These are phyloP conservation scores for Fusarium tjaetaba DNA, from an alignment of 2,329 filamentous ascomycete species.

Conservation along the genomic window DNA sequence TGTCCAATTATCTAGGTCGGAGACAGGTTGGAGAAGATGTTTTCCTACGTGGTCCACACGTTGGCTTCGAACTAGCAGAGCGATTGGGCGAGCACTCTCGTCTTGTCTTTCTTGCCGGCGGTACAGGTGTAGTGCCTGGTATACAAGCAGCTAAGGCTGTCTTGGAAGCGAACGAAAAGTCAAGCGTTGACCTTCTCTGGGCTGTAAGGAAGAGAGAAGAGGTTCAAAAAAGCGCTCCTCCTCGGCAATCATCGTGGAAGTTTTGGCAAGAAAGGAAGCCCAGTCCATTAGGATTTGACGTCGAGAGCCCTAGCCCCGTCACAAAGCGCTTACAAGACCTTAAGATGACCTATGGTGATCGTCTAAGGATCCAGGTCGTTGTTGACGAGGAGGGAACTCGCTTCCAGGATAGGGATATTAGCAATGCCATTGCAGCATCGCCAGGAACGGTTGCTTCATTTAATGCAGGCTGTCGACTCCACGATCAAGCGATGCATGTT, in stretches of 20 bases:
- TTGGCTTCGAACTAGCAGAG: constrained; percentile 67
- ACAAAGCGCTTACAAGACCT: constrained; percentile 71
- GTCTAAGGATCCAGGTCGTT: constrained; percentile 76
- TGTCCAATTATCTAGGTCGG: constrained; percentile 81
- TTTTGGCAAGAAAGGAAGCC: constrained; percentile 35
- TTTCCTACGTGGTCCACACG: constrained; percentile 81
- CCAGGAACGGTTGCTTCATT: background rate
- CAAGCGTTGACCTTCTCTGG: constrained; percentile 79
- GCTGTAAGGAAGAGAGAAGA: constrained; percentile 71
- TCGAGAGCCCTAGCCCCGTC: constrained; percentile 56
- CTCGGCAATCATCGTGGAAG: constrained; percentile 39
- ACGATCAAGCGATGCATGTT: constrained; percentile 46
- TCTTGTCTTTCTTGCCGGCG: constrained; percentile 90
- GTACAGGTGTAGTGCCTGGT: constrained; percentile 91
- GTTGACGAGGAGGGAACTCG: constrained; percentile 81
- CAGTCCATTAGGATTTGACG: constrained; percentile 32
- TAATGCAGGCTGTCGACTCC: constrained; percentile 43
- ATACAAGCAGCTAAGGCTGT: constrained; percentile 79
- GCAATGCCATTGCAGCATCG: constrained; percentile 41
- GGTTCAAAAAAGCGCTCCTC: constrained; percentile 49
- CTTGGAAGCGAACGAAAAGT: constrained; percentile 50
- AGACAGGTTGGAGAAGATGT: constrained; percentile 71
- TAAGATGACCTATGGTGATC: constrained; percentile 64
- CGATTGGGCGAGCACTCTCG: constrained; percentile 45
- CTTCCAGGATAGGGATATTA: constrained; percentile 66